phyloP scores from a whole-genome alignment of 2,329 filamentous ascomycete species.

The Trichophyton simii region DNA sequence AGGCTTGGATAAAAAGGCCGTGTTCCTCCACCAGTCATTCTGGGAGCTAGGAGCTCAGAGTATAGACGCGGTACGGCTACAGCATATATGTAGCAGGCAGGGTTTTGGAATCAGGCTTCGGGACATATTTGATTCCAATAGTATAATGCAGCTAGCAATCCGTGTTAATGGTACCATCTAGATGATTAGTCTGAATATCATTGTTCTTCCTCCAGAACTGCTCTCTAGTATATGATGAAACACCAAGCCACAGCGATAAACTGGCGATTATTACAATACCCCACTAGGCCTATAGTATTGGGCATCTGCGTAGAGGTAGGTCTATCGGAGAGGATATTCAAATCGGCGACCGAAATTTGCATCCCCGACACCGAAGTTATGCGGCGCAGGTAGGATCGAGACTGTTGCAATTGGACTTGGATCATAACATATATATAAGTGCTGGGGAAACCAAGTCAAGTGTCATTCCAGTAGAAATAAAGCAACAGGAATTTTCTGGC shows the following conservation, averaged over 20 bases:
- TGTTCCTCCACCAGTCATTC: background rate
- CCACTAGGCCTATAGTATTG: no score
- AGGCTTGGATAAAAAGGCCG: background rate
- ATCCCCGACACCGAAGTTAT: background rate
- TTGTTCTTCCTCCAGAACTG: no score
- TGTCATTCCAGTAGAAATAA: background rate
- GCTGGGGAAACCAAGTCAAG: background rate
- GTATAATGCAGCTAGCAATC: background rate
- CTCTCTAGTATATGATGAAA: no score
- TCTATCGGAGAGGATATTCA: background rate
- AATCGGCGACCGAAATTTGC: background rate
- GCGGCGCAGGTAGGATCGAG: background rate
- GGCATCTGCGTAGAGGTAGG: background rate
- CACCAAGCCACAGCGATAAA: no score
- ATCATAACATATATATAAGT: background rate
- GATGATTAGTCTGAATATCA: background rate
- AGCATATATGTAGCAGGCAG: conserved; percentile 1
- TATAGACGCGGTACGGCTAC: conserved; percentile 1
- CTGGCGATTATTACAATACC: no score
- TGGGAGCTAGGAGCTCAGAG: conserved; percentile 4
- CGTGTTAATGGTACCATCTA: background rate
- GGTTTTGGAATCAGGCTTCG: background rate
- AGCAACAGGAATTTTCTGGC: background rate
- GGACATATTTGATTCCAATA: background rate
- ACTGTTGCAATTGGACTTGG: background rate